phyloP scores from a whole-genome alignment of 2,329 filamentous ascomycete species.

The Colletotrichum horii region DNA sequence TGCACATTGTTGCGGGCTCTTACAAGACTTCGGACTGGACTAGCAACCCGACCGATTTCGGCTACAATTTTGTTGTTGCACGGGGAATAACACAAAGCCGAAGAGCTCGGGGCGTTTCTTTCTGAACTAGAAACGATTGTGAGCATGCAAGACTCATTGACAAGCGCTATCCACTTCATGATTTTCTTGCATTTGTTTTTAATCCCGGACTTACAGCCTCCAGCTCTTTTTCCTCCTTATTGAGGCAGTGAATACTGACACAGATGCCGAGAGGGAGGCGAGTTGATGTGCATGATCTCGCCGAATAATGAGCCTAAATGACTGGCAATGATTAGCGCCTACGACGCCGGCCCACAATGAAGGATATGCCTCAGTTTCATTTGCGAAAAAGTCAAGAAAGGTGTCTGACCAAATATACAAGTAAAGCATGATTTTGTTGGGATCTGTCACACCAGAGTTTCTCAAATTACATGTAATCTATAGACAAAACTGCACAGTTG shows the following conservation, averaged over 20 bases:
- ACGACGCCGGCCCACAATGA: not conserved
- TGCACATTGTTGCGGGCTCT: not conserved
- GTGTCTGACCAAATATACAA: not conserved
- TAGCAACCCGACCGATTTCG: not conserved
- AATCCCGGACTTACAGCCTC: not conserved
- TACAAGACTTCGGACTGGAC: not conserved
- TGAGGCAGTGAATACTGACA: not conserved
- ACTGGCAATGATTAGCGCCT: not conserved
- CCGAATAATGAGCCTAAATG: not conserved
- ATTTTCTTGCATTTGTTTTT: accelerated
- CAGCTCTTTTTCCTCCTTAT: accelerated
- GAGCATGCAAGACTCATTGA: not conserved
- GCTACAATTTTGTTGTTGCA: accelerated
- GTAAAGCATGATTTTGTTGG: not conserved
- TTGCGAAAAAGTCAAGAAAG: not conserved
- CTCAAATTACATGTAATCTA: accelerated
- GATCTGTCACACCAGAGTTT: not conserved
- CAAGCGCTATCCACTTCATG: accelerated
- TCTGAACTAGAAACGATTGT: not conserved
- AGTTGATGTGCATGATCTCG: not conserved
- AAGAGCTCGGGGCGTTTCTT: not conserved
- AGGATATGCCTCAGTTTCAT: not conserved
- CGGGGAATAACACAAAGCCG: not conserved
- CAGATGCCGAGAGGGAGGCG: not conserved
- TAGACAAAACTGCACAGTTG: accelerated